These are phyloP conservation scores for Naganishia kalamii DNA, from an alignment of 768 basidiomycete species.

Conservation along the genomic window DNA sequence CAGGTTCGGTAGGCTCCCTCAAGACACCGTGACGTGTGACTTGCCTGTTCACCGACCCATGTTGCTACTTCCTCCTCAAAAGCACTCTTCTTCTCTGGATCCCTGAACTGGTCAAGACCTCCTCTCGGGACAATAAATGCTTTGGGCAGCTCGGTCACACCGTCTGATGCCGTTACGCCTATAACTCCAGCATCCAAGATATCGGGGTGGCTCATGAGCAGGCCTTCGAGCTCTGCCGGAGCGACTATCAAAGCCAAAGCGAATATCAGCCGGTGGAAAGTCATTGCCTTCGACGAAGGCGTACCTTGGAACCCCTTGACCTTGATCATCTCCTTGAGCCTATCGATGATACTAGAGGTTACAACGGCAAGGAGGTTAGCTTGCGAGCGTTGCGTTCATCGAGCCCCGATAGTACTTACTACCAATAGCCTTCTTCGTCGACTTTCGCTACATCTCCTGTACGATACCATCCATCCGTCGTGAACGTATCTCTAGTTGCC, in stretches of 20 bases:
- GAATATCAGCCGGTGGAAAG: background rate
- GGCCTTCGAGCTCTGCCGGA: conserved; percentile 74
- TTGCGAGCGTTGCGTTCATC: no score
- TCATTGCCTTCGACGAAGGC: conserved; percentile 12
- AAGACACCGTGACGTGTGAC: conserved; percentile 29
- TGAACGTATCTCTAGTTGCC: conserved; percentile 66
- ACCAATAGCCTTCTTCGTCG: conserved; percentile 66
- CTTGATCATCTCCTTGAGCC: conserved; percentile 50
- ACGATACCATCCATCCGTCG: conserved; percentile 69
- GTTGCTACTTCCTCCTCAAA: conserved; percentile 56
- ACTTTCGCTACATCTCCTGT: conserved; percentile 73
- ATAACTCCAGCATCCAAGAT: conserved; percentile 77
- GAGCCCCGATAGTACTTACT: no score
- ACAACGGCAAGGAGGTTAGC: background rate
- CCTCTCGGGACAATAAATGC: conserved; percentile 46
- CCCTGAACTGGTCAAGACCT: conserved; percentile 21
- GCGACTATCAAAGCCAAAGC: conserved; percentile 55
- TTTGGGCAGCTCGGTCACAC: conserved; percentile 73
- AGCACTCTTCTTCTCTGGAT: conserved; percentile 45
- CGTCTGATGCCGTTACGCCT: conserved; percentile 59
- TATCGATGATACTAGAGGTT: conserved; percentile 40
- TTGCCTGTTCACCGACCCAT: conserved; percentile 65
- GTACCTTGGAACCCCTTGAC: conserved; percentile 70
- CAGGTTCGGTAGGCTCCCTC: background rate
- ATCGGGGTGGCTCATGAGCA: conserved; percentile 66